Base-by-base conservation (phyloP, 139 green algal genomes). In the Eudorina sp. region DNA sequence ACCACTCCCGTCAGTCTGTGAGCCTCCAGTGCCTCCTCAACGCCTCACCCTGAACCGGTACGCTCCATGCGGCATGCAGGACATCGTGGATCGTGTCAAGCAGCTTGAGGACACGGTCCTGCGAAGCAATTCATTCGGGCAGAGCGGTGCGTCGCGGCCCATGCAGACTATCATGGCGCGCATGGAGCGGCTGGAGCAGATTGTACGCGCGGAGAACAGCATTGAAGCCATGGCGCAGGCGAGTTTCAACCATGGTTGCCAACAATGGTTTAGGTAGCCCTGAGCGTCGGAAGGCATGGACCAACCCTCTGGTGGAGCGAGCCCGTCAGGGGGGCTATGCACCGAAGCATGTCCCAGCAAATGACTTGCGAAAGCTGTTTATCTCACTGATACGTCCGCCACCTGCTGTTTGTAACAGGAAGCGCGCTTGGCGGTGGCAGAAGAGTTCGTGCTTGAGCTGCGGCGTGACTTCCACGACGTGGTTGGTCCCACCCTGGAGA, bases 141-240 rank as follows among this genome's bases (percentile, higher is more conserved):
- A 68, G 48, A 31, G 31, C 55, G 19, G 6, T 7, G 53, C 19
- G 1, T n/a, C 36, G 6, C 29, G 64, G 34, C n/a, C 45, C n/a
- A 29, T 68, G 64, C 64, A 78, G 81, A 16, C 48, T 1, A 48
- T 88, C 27, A 14, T 23, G 2, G 83, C 34, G 29, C 83, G 83
- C 36, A 43, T 88, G 46, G 83, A 88, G 34, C 68, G 68, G 23
- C 48, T 88, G 48, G 83, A 88, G 51, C 68, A 81, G 36, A 70
- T 88, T 31, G 68, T 88, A 34, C 83, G 83, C 27, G 48, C 68
- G 8, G 83, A 88, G 14, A 88, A 36, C 83, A 88, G 68, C 83
- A 88, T 88, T 25, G 83, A 88, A 51, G 34, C 83, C 1, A 81
- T 88, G 83, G 83, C 83, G 27, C 83, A 88, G 83, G 83, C 81